Evolutionary conservation across 73 alveolate genomes (phyloP), one percentile per base, ranked within the genome.

Genomic region (Uronychia setigera): DNA sequence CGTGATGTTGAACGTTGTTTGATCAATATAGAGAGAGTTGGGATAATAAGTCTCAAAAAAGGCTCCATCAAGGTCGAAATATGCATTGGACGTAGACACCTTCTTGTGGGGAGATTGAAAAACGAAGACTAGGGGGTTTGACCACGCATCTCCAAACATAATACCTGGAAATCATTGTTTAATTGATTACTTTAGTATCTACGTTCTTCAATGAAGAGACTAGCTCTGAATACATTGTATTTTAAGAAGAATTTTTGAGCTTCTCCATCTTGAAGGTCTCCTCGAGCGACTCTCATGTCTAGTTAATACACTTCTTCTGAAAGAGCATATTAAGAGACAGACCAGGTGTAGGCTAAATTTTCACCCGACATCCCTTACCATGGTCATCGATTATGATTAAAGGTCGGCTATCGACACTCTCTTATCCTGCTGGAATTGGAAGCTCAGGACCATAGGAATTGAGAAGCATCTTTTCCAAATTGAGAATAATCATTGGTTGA

Each of bases 101-200:
- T 83, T 77, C 32, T 34, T 29, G 58, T 77, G 76, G 32, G 33
- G 35, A 27, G 85, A 80, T 74, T 85, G 86, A 85, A 85, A 76
- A 0, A 81, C 14, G 74, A 77, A 85, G 11, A 85, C 33, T 57
- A 85, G 30, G 58, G 91, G 91, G 74, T 85, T 85, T 9, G 80
- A 32, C 91, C 91, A 85, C 26, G 91, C 91, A 85, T 76, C 85
- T 1, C 91, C 91, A 32, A 46, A 85, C 91, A 85, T 85, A 28
- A 85, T 19, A 46, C 67, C 67, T 46, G 19, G n/a, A 19, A 19
- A 46, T 46, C n/a, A 46, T 5, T 19, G 5, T 19, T 46, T n/a
- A n/a, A n/a, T n/a, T n/a, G n/a, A 5, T 85, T 46, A 79, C 76
- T 57, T 85, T 28, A 33, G 77, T 74, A 46, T 85, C 91, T 28